These are phyloP conservation scores for Zygosaccharomyces pseudorouxii DNA, from an alignment of 805 yeast species.

Conservation along the genomic window DNA sequence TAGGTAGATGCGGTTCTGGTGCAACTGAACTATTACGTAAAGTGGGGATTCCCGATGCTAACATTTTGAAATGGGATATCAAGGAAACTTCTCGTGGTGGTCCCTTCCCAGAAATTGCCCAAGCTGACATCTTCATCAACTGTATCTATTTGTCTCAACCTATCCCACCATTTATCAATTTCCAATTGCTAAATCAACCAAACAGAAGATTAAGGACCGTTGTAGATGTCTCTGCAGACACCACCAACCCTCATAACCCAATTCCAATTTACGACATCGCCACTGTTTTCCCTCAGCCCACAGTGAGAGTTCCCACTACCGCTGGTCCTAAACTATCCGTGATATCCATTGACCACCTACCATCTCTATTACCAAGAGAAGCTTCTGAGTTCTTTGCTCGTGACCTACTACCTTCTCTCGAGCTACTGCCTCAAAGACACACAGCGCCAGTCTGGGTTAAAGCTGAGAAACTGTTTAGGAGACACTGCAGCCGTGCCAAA, in stretches of 20 bases:
- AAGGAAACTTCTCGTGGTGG: constrained; percentile 96
- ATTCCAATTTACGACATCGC: constrained; percentile 89
- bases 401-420: constrained; percentile 85
- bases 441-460: constrained; percentile 87
- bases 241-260: constrained; percentile 97
- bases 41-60: constrained; percentile 81
- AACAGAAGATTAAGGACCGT: constrained; percentile 82
- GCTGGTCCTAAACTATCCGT: constrained; percentile 86
- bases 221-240: constrained; percentile 97
- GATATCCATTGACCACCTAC: constrained; percentile 93
- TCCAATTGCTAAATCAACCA: constrained; percentile 56
- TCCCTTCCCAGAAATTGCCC: constrained; percentile 88
- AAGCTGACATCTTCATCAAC: constrained; percentile 85
- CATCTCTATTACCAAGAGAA: constrained; percentile 93
- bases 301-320: constrained; percentile 74
- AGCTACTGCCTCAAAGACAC: constrained; percentile 76
- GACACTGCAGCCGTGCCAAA: constrained; percentile 72
- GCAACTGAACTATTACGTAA: constrained; percentile 79
- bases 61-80: constrained; percentile 92
- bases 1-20: constrained; percentile 98
- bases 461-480: constrained; percentile 78
- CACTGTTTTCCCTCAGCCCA: constrained; percentile 87
- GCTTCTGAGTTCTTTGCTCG: constrained; percentile 86
- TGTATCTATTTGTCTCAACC: constrained; percentile 93
- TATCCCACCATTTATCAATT: constrained; percentile 85